Base-by-base conservation (phyloP, 1,284 basidiomycete genomes). In the Vanrija sp. region DNA sequence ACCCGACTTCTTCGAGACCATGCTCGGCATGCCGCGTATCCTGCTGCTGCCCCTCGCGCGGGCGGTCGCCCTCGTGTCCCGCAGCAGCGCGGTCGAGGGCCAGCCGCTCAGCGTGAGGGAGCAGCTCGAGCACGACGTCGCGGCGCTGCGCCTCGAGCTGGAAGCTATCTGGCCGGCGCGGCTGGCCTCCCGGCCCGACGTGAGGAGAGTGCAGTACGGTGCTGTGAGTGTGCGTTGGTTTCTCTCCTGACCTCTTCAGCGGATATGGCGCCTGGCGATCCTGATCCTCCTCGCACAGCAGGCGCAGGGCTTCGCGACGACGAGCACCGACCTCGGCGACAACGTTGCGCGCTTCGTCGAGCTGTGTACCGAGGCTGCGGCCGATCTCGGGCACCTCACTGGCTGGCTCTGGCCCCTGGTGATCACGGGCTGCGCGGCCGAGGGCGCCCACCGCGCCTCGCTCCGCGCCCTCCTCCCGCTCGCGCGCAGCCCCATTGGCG, bases 361-460 rank as follows among this genome's bases (percentile, higher is more conserved):
- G 18, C 31, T 53, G 18, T 38, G 41, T 19, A 20, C 41, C 19
- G 51, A 53, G 6, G 45, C 51, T 2, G 12, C 31, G 9, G 41
- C 45, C 6, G 51, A 53, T 16, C 36, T 53, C 6, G 41, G 41
- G 31, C 37, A 42, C 18, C 51, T 53, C 20, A 23, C 25, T 23
- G 51, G 51, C 18, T 53, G 51, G 51, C 39, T 43, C 23, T 53
- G 51, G 51, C 51, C 51, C 0, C 25, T 53, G 14, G 3, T 47
- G 18, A 23, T 53, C 24, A 45, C 42, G 14, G 51, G 12, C 6
- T 47, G 45, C 24, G 51, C 51, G n/a, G 51, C 51, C 3, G 15
- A 25, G 1, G 37, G 27, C 14, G 31, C 31, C 10, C 31, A 31
- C 12, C 31, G 31, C 31, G 2, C 31, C 31, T 9, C 12, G 31